phyloP scores from a whole-genome alignment of 495 filamentous ascomycete genomes.

The Viridothelium virens region DNA sequence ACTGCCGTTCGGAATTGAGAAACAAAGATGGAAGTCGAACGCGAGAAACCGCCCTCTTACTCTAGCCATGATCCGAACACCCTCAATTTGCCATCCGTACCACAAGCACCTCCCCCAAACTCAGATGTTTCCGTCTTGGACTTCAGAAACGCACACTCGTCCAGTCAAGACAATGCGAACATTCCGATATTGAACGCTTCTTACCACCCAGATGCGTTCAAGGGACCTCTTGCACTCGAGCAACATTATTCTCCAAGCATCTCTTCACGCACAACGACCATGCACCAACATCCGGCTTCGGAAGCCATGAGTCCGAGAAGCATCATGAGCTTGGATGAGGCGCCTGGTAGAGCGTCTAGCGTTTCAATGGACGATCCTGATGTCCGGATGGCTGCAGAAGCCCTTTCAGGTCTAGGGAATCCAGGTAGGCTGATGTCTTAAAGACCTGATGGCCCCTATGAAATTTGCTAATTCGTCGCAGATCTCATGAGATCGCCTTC shows the following conservation, averaged over 20 bases:
- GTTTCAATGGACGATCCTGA: conserved; percentile 75
- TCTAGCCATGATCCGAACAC: conserved; percentile 26
- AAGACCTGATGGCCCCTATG: not conserved
- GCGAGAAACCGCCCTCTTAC: conserved; percentile 32
- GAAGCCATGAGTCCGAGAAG: conserved; percentile 22
- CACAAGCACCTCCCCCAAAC: conserved; percentile 14
- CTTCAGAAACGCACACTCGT: conserved; percentile 15
- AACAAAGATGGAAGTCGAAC: conserved; percentile 22
- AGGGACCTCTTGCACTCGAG: not conserved
- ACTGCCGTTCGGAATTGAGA: not conserved
- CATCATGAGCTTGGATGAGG: conserved; percentile 23
- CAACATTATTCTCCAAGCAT: not conserved
- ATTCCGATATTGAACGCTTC: conserved; percentile 16
- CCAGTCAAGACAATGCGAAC: conserved; percentile 27
- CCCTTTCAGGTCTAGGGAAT: conserved; percentile 67
- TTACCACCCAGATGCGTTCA: conserved; percentile 6
- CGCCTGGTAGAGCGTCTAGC: conserved; percentile 18
- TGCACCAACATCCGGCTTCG: conserved; percentile 14
- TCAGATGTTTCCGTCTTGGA: conserved; percentile 5
- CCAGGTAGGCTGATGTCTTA: conserved; percentile 49
- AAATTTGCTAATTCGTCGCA: conserved; percentile 12
- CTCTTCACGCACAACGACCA: conserved; percentile 13
- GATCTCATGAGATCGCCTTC: conserved; percentile 4
- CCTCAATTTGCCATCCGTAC: conserved; percentile 29
- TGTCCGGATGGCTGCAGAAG: conserved; percentile 72